Evolutionary conservation across 768 basidiomycete species (phyloP).

Genomic region (Leccinum aurantiacum): DNA sequence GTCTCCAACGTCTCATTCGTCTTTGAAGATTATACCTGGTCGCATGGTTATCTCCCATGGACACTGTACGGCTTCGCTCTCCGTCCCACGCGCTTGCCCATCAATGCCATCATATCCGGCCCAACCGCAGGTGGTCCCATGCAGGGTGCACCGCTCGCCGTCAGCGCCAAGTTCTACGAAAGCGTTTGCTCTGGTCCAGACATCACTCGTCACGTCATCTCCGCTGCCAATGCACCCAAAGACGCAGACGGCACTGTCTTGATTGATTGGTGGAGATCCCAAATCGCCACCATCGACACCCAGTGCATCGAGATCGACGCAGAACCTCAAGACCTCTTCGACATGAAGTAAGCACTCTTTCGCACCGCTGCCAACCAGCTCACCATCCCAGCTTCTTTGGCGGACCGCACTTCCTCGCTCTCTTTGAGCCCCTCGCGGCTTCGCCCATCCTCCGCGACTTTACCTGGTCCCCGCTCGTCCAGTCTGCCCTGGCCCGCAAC

Average conservation of each 20-base stretch:
- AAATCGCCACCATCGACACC: constrained; percentile 36
- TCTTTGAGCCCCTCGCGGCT: constrained; percentile 42
- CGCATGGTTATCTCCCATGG: constrained; percentile 51
- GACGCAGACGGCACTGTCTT: constrained; percentile 42
- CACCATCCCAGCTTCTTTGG: constrained; percentile 44
- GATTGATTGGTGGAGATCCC: constrained; percentile 50
- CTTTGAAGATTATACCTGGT: constrained; percentile 65
- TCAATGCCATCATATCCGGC: constrained; percentile 59
- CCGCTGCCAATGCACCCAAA: constrained; percentile 36
- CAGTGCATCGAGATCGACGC: constrained; percentile 48
- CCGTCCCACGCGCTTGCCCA: constrained; percentile 50
- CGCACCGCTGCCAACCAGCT: background rate
- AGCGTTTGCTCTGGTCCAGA: constrained; percentile 42
- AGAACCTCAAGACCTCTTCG: constrained; percentile 43
- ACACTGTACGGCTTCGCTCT: constrained; percentile 54
- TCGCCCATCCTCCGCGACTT: constrained; percentile 55
- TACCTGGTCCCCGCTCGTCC: constrained; percentile 54
- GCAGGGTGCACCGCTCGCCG: constrained; percentile 35
- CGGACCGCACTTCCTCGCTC: constrained; percentile 37
- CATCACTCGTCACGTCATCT: constrained; percentile 33
- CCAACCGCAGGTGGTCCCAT: constrained; percentile 52
- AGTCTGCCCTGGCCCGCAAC: constrained; percentile 49
- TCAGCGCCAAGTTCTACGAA: constrained; percentile 52
- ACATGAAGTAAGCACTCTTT: constrained; percentile 42
- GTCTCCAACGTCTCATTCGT: constrained; percentile 53